Conservation (phyloP, 805 yeast genomes). For the Nakazawaea ishiwadae region DNA sequence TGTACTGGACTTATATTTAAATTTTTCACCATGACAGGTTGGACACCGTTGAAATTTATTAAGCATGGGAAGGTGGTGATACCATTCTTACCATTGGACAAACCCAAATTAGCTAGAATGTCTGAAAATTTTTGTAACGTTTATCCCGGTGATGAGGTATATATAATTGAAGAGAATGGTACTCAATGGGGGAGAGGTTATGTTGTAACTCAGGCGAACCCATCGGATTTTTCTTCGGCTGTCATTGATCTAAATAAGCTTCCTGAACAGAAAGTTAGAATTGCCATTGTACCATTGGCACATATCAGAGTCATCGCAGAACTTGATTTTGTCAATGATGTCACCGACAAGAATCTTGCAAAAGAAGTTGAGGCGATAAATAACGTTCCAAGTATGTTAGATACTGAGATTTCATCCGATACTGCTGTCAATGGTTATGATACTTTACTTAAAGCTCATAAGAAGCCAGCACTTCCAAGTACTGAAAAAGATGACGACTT, state of each 20-base stretch:
- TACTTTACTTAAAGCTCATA: background rate
- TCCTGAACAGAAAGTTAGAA: conserved; percentile 48
- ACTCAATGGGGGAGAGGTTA: conserved; percentile 81
- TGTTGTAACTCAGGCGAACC: conserved; percentile 60
- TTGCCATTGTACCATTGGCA: conserved; percentile 59
- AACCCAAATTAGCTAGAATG: conserved; percentile 26
- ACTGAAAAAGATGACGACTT: conserved; percentile 39
- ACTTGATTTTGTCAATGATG: conserved; percentile 31
- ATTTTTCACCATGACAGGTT: conserved; percentile 20
- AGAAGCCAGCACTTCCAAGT: conserved; percentile 53
- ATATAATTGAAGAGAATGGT: conserved; percentile 58
- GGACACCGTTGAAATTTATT: conserved; percentile 47
- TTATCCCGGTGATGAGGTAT: conserved; percentile 76
- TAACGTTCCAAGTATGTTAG: conserved; percentile 29
- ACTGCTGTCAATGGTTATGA: conserved; percentile 22
- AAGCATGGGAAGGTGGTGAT: conserved; percentile 38
- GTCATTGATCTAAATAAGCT: conserved; percentile 57
- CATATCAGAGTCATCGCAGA: conserved; percentile 43
- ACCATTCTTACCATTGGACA: conserved; percentile 42
- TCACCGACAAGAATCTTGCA: conserved; percentile 17
- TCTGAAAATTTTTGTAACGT: conserved; percentile 43
- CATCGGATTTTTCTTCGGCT: conserved; percentile 61
- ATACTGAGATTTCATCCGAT: conserved; percentile 24
- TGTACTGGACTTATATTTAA: too few relatives aligned
- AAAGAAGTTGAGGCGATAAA: conserved; percentile 10